A percentile compares a stretch with the other conserved stretches of the same genome.
Evolutionary conservation across 495 filamentous ascomycete genomes (phyloP).

Genomic region (Trichoderma asperelloides): DNA sequence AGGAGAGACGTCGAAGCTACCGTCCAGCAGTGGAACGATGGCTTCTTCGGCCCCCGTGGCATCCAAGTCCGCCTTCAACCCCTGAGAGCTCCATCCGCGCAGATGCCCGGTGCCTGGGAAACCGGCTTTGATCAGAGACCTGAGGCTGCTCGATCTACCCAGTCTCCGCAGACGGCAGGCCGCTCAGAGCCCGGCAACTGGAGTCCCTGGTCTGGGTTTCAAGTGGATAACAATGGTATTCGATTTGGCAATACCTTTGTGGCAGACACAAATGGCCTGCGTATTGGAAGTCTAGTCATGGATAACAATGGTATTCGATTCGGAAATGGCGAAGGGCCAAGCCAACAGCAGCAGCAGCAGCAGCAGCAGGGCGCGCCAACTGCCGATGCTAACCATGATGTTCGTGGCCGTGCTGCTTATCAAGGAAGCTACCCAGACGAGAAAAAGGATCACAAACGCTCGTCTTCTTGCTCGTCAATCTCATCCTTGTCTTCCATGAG

Average conservation of each 20-base stretch:
- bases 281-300: conserved; percentile 22
- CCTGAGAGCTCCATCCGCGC: not conserved
- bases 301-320: conserved; percentile 16
- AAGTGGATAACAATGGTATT: conserved; percentile 30
- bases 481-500: conserved; percentile 21
- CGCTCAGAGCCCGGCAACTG: not conserved
- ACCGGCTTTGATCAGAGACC: not conserved
- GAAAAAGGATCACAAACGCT: conserved; percentile 4
- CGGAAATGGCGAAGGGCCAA: not conserved
- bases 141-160: not conserved
- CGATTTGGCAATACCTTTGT: conserved; percentile 29
- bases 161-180: not conserved
- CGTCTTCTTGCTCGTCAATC: conserved; percentile 17
- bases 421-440: not conserved
- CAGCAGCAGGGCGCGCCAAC: not conserved
- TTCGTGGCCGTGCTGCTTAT: not conserved
- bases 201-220: conserved; percentile 15
- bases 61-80: conserved; percentile 11
- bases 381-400: not conserved
- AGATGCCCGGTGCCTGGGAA: conserved; percentile 7
- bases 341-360: not conserved
- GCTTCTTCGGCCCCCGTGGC: conserved; percentile 38
- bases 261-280: conserved; percentile 33
- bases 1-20: conserved; percentile 22
- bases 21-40: conserved; percentile 41